Base-by-base conservation (phyloP, 1,139 yeast genomes). In the Kurtzmaniella natalensis region DNA sequence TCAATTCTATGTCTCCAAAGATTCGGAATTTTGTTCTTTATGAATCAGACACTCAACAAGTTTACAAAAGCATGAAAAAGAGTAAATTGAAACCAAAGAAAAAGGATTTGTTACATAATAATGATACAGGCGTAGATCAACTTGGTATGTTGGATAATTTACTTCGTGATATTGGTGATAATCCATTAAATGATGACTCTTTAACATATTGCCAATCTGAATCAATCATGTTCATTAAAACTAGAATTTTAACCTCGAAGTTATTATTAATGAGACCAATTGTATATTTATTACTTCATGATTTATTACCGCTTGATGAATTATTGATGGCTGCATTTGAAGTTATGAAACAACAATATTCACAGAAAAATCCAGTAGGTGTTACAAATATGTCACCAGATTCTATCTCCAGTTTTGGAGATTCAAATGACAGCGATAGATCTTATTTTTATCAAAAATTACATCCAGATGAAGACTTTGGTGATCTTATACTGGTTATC, bases 141-240 rank as follows among this genome's bases (percentile, higher is more conserved):
- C 7, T 18, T 26, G 34, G 32, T 21, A 9, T 36, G 3, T 17
- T 26, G 9, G 29, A 26, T 30, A 45, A 53, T 1, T 44, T 51
- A 14, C 11, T 22, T 8, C 16, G 16, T 11, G 56, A 54, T 30
- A 47, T 64, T 31, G 65, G 61, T 28, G 69, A 62, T 36, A 63
- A 57, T 36, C 45, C 61, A 23, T 51, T 62, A 16, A 65, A 62
- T 38, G 65, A 61, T 31, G 66, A 62, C 34, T 42, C 61, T 29
- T 44, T 63, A 28, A 44, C 61, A 28, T 53, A 57, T 25, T 59
- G 66, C 1, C 70, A 64, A 43, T 59, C 66, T 1, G 71, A 65
- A 40, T 49, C 61, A 7, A 57, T 66, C 19, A 62, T 65, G 58
- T 65, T 53, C 43, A 63, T 64, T 32, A 65, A 66, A 39, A 63